Evolutionary conservation across 176 grass and related monocot genomes (phyloP), one percentile per base, ranked within the genome.

Genomic region (Musa itinerans): DNA sequence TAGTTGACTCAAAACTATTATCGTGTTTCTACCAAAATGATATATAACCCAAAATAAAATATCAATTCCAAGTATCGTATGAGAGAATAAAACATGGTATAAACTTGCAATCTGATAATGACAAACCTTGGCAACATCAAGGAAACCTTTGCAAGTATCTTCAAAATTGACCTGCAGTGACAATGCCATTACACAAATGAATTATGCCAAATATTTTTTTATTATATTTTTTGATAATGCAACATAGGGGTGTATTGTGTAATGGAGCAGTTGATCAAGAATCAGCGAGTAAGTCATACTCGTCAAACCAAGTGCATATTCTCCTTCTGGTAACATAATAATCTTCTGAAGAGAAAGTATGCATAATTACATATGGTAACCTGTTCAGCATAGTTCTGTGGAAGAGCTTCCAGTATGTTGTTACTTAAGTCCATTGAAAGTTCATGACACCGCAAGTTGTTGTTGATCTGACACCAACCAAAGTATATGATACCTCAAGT

Each of bases 131-230:
- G 96, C 91, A 86, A 99, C 92, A 53, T 99, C 96, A 69, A 95
- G 87, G 85, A 99, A 99, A 48, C 96, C 96, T 95, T 99, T 99
- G 86, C 96, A 99, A 20, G 96, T 99, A 68, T 95, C 96, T 81
- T 99, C 96, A 80, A 99, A 99, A 87, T 99, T 99, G 81, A 99
- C 96, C 96, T 99, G 85, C 55, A 89, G 85, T 63, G 73, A 52
- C 80, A 17, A 52, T 64, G 21, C 77, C 82, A 70, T 50, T 50
- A 2, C 11, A 11, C 20, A 29, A 65, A 65, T 25, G 11, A 65
- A 24, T 25, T 25, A 26, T 65, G 23, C 11, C 63, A 65, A 65
- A 22, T 13, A 65, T 13, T 25, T 65, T 2, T n/a, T 25, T 65
- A 11, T 26, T 25, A 4, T 50, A 29, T 43, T 43, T 43, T 6